phyloP scores from a whole-genome alignment of 257 asterid genomes.

The Solanum clarkiae region DNA sequence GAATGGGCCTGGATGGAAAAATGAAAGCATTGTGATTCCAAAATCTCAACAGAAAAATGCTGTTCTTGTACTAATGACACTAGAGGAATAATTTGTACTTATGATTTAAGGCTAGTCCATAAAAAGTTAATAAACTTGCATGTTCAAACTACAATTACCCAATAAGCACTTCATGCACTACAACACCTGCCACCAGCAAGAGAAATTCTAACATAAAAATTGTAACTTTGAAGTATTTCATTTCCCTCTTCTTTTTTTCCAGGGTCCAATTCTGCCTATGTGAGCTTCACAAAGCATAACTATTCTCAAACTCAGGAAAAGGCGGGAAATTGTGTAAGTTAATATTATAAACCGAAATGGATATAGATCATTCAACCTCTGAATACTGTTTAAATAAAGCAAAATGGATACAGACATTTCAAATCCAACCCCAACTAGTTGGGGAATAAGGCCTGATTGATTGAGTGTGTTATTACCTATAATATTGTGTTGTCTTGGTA shows the following conservation, averaged over 20 bases:
- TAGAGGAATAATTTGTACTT: not conserved
- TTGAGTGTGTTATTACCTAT: not conserved
- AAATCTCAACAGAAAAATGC: not conserved
- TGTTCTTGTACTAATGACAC: not conserved
- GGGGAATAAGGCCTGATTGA: not conserved
- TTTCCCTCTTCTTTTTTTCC: not conserved
- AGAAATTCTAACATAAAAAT: not conserved
- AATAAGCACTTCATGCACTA: not conserved
- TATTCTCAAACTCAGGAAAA: not conserved
- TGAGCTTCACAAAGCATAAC: not conserved
- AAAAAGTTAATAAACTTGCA: not conserved
- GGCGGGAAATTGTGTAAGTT: not conserved
- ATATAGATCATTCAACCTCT: not conserved
- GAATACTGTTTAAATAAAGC: not conserved
- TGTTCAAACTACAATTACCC: not conserved
- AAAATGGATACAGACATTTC: not conserved
- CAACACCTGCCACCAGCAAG: not conserved
- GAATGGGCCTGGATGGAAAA: constrained; percentile 54
- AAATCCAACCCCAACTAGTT: not conserved
- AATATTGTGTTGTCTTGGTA: not conserved
- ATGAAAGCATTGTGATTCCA: not conserved
- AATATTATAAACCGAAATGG: not conserved
- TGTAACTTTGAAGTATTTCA: not conserved
- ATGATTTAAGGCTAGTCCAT: not conserved
- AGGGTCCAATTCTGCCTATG: not conserved